These are phyloP conservation scores for Tolypocladium sp. DNA, from an alignment of 2,329 filamentous ascomycete genomes.

Conservation along the genomic window DNA sequence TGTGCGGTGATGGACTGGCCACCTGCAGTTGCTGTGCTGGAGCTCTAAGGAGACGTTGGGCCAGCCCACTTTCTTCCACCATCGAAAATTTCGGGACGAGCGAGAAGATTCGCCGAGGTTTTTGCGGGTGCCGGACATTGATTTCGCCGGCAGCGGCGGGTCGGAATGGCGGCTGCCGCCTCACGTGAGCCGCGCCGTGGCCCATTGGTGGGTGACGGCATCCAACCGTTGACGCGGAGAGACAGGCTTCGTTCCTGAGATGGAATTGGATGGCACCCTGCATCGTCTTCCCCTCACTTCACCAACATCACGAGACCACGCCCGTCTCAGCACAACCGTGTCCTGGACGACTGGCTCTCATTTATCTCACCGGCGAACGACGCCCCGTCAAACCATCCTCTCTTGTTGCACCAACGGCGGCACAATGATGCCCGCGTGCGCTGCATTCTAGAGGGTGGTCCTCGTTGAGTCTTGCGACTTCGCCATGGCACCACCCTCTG, in stretches of 20 bases:
- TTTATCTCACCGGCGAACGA: background rate
- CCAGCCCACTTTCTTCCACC: background rate
- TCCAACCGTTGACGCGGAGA: background rate
- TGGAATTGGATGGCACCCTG: background rate
- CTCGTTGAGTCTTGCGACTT: conserved; percentile 25
- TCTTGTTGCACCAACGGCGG: background rate
- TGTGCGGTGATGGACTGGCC: background rate
- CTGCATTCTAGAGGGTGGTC: conserved; percentile 47
- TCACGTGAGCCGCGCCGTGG: background rate
- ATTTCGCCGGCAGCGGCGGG: background rate
- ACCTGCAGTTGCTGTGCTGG: background rate
- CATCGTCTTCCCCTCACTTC: background rate
- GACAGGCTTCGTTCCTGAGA: background rate
- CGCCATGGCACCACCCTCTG: conserved; percentile 50
- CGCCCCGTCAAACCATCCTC: background rate
- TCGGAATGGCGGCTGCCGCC: background rate
- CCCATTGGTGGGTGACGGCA: background rate
- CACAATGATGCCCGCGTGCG: conserved; percentile 24
- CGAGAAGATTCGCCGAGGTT: background rate
- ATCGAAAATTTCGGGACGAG: background rate
- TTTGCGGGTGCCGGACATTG: background rate
- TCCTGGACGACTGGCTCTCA: background rate
- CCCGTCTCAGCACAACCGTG: background rate
- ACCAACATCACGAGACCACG: background rate
- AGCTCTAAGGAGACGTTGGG: background rate